Base-by-base conservation (phyloP, 2,329 filamentous ascomycete species). In the Calonectria naviculata region DNA sequence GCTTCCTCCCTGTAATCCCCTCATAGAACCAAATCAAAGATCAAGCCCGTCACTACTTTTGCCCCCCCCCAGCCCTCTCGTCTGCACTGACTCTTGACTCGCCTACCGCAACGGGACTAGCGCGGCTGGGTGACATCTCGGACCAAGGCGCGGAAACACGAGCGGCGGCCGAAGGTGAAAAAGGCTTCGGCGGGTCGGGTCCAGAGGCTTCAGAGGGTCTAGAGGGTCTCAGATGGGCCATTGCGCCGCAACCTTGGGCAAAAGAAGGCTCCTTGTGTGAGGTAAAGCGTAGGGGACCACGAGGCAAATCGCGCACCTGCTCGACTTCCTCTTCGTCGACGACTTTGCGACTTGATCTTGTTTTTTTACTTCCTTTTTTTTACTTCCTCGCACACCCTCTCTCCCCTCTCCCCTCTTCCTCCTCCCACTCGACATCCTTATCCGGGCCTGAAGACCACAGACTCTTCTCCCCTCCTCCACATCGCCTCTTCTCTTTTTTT, bases 251-350 rank as follows among this genome's bases (percentile, higher is more conserved):
- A 74, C 72, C 69, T 70, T 74, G 71, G 71, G 61, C 54, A 64
- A 63, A 73, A 34, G 56, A 29, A 58, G 42, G 47, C 36, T 46
- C 28, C 36, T 24, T 47, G 49, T 60, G 54, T 44, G 42, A 38
- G 60, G 62, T 34, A 42, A 60, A 60, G 63, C 67, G 71, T 69
- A 71, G 71, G 69, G 61, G 52, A 70, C 52, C 52, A 61, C 68
- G 77, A 76, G 72, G 76, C 73, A 76, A 78, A 78, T 79, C 78
- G 75, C 69, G 68, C 64, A 67, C 52, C 46, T 61, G 64, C 71
- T 47, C 66, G 42, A 36, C 38, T 63, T 69, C 29, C 31, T 63
- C 65, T 68, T 68, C 19, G 44, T 36, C 52, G 21, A 44, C 67
- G 21, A 24, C 47, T 62, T 62, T 28, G 26, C 29, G 15, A 46